phyloP scores from a whole-genome alignment of 225 moss, liverwort and hornwort genomes.

The Rhytidiadelphus loreus region DNA sequence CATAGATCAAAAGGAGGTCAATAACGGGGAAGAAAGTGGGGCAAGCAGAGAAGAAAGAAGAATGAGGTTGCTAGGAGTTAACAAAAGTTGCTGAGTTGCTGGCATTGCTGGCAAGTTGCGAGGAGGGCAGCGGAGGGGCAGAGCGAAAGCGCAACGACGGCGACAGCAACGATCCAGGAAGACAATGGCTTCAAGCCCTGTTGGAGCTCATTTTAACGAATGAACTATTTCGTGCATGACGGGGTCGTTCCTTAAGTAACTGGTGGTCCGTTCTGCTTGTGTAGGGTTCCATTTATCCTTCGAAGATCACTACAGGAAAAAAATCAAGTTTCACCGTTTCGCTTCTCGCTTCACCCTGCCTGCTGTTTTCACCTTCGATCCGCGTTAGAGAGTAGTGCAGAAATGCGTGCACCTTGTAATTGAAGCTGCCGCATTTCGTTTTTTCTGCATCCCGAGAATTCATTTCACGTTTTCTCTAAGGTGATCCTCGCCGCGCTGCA shows the following conservation, averaged over 20 bases:
- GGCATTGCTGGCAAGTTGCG: neutral
- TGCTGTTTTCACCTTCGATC: neutral
- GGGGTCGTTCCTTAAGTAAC: neutral
- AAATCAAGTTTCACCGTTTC: neutral
- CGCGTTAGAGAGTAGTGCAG: neutral
- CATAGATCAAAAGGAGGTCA: too few species aligned
- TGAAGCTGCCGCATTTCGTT: neutral
- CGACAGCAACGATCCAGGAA: neutral
- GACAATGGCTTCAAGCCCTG: neutral
- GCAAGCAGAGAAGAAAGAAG: neutral
- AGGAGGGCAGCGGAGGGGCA: neutral
- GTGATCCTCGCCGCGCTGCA: neutral
- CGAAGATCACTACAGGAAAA: neutral
- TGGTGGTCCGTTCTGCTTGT: neutral
- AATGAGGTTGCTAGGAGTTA: neutral
- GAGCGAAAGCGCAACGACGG: neutral
- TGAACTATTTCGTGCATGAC: neutral
- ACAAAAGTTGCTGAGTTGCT: too few species aligned
- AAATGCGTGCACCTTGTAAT: neutral
- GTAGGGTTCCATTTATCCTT: neutral
- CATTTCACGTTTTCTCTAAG: neutral
- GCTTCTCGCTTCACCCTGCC: too few species aligned
- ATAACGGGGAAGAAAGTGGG: too few species aligned
- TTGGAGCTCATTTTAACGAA: neutral
- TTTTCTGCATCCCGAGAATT: neutral